Evolutionary conservation across 495 filamentous ascomycete species (phyloP).

Genomic region (Melanomma pulvis-pyrius): DNA sequence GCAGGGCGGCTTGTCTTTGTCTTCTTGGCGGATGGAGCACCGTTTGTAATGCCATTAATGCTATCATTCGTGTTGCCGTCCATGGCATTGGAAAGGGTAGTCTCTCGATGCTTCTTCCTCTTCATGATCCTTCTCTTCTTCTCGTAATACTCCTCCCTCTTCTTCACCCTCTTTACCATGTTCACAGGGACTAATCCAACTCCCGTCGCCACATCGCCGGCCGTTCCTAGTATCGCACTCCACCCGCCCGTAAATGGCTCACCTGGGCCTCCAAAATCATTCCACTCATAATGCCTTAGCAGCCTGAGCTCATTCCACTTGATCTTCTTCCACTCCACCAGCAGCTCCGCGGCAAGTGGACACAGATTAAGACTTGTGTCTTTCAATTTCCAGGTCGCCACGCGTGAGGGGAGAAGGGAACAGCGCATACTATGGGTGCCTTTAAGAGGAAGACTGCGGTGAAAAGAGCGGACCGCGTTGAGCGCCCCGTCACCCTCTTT

Average conservation of each 20-base stretch:
- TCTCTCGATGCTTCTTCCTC: constrained; percentile 20
- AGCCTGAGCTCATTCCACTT: constrained; percentile 67
- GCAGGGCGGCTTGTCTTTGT: neutral
- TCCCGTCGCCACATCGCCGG: constrained; percentile 59
- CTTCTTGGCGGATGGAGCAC: constrained; percentile 19
- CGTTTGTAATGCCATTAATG: constrained; percentile 11
- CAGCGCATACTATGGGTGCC: constrained; percentile 69
- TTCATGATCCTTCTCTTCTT: constrained; percentile 47
- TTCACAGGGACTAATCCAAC: constrained; percentile 62
- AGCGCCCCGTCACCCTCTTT: constrained; percentile 72
- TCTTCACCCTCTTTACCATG: constrained; percentile 56
- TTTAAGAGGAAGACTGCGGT: constrained; percentile 60
- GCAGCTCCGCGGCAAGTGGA: constrained; percentile 66
- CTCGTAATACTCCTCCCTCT: constrained; percentile 50
- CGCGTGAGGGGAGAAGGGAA: constrained; percentile 62
- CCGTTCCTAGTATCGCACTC: constrained; percentile 57
- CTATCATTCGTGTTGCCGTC: neutral
- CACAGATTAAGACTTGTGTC: constrained; percentile 60
- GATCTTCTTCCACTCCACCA: constrained; percentile 61
- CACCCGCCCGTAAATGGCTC: constrained; percentile 70
- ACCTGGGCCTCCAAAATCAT: constrained; percentile 76
- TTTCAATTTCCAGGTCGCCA: constrained; percentile 70
- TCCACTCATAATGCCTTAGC: constrained; percentile 71
- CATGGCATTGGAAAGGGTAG: constrained; percentile 14
- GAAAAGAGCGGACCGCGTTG: constrained; percentile 72